These are phyloP conservation scores for Atalantia buxifolia DNA, from an alignment of 345 rosid species.

Conservation along the genomic window DNA sequence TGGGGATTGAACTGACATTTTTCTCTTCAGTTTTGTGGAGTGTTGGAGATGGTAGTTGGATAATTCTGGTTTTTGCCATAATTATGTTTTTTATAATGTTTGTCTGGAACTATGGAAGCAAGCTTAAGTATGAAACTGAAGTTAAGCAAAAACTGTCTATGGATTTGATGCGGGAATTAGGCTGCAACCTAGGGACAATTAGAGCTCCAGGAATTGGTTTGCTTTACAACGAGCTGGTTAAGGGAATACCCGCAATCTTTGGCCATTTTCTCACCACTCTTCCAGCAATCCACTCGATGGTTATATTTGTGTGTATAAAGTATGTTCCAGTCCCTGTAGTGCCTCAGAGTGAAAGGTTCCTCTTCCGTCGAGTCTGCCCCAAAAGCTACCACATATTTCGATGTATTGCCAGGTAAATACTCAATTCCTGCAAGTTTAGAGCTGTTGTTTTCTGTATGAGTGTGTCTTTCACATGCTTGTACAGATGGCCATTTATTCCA, in stretches of 20 bases:
- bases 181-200: conserved; percentile 91
- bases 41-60: conserved; percentile 96
- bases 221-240: conserved; percentile 87
- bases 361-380: conserved; percentile 89
- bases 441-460: not conserved
- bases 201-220: conserved; percentile 99
- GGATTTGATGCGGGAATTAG: conserved; percentile 92
- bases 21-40: conserved; percentile 83
- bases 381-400: conserved; percentile 94
- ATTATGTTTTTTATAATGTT: conserved; percentile 89
- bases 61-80: conserved; percentile 77
- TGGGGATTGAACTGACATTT: conserved; percentile 78
- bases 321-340: conserved; percentile 95
- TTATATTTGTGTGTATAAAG: conserved; percentile 91
- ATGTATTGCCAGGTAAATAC: conserved; percentile 84
- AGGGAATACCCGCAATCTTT: conserved; percentile 93
- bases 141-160: conserved; percentile 87
- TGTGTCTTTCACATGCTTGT: not conserved
- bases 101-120: conserved; percentile 97
- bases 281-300: conserved; percentile 97
- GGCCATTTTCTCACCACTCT: conserved; percentile 98
- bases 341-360: conserved; percentile 95
- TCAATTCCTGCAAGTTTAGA: conserved; percentile 3
- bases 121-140: conserved; percentile 95
- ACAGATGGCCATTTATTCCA: not conserved